Base-by-base conservation (phyloP, 108 stramenopile species). In the Cyclotella atomus region DNA sequence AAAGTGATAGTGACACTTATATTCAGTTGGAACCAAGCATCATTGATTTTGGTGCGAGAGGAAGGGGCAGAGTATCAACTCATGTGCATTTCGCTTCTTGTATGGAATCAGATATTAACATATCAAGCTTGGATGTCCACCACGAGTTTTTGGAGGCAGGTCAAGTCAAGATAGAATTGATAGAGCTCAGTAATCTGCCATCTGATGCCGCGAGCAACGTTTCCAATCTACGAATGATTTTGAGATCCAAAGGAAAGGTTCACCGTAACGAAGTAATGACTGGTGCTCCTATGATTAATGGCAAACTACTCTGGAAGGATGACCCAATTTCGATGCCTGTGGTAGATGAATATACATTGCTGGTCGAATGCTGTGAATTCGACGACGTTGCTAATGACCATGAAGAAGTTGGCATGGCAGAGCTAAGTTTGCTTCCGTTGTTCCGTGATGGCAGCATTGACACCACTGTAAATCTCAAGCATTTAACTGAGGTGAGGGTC, bases 311-410 rank as follows among this genome's bases (percentile, higher is more conserved):
- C 25, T 88, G 91, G 88, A 27, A 73, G 46, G 62, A 81, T 28
- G 7, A 6, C 21, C 38, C 23, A 12, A 38, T 87, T 7, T 28
- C 19, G 20, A 36, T 92, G 50, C 77, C 87, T 41, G 73, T 95
- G 30, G 93, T 95, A 45, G 91, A 90, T 79, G 89, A 93, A 60
- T 81, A 82, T 68, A 59, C 57, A 24, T 52, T 93, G 20, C 27
- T 56, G 23, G 45, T 95, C 49, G 89, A 92, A 55, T 88, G 72
- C 72, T 78, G 81, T 68, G 87, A 91, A 34, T 75, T 88, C 52
- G 86, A 89, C 27, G 46, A 71, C 21, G 32, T 90, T 14, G 59
- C 74, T 14, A 29, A 57, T 25, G 38, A 61, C 30, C 81, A 88
- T 69, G 86, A 85, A 52, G 44, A 86, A 24, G 75, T 91, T 33